Conservation (phyloP, 148 eudicot species). For the Silene latifolia region DNA sequence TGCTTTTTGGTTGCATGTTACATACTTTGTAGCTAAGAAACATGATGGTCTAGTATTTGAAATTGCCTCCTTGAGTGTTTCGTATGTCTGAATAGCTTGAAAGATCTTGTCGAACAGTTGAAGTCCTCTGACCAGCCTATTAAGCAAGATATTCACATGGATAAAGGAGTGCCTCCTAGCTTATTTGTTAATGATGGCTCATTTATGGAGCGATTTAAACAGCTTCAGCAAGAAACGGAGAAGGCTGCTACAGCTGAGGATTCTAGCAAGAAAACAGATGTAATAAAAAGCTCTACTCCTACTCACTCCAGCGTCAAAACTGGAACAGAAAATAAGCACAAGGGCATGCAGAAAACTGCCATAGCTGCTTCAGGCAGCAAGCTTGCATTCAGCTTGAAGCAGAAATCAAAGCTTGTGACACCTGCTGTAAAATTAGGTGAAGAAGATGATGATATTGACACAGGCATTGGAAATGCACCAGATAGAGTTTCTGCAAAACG, state of each 20-base stretch:
- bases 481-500: slow-evolving; percentile 36
- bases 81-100: slow-evolving; percentile 38
- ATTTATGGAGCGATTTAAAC: slow-evolving; percentile 93
- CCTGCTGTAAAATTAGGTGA: slow-evolving; percentile 76
- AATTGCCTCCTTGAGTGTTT: slow-evolving; percentile 5
- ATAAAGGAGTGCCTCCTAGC: slow-evolving; percentile 57
- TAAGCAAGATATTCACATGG: slow-evolving; percentile 44
- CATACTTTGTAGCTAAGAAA: not conserved
- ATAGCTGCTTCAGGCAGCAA: slow-evolving; percentile 60
- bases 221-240: slow-evolving; percentile 63
- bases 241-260: slow-evolving; percentile 36
- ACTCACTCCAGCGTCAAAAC: slow-evolving; percentile 40
- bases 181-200: slow-evolving; percentile 92
- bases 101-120: slow-evolving; percentile 50
- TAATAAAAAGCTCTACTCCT: slow-evolving; percentile 39
- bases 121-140: slow-evolving; percentile 40
- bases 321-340: slow-evolving; percentile 36
- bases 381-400: slow-evolving; percentile 88
- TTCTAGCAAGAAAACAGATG: slow-evolving; percentile 33
- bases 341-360: slow-evolving; percentile 31
- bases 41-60: not conserved
- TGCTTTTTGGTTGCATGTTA: not conserved
- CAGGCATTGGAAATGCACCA: slow-evolving; percentile 24
- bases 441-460: slow-evolving; percentile 64
- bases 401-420: slow-evolving; percentile 76